A percentile compares a stretch with the other conserved stretches of the same genome.
Conservation (phyloP, 768 basidiomycete genomes). For the Rubroboletus pulcherrimus region DNA sequence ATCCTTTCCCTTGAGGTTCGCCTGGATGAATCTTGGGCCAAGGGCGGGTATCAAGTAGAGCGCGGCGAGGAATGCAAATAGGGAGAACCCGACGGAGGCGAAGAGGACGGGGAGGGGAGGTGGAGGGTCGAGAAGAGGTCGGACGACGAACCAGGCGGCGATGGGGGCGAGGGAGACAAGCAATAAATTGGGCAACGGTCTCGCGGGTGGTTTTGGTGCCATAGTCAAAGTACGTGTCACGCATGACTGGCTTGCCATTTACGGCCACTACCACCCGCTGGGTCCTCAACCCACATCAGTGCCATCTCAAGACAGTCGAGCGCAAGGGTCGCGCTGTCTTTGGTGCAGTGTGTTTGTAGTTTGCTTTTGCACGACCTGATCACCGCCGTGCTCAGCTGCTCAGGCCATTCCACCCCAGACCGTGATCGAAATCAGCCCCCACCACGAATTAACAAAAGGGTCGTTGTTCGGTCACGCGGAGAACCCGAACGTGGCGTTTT, state of each 20-base stretch:
- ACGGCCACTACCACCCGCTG: slow-evolving; percentile 6
- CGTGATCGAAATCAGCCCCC: slow-evolving; percentile 77
- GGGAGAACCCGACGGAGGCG: slow-evolving; percentile 76
- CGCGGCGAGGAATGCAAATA: slow-evolving; percentile 77
- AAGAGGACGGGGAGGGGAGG: slow-evolving; percentile 73
- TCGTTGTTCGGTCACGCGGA: slow-evolving; percentile 80
- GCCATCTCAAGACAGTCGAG: slow-evolving; percentile 40
- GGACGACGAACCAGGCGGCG: slow-evolving; percentile 67
- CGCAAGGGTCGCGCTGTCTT: slow-evolving; percentile 63
- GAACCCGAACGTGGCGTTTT: slow-evolving; percentile 66
- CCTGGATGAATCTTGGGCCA: slow-evolving; percentile 73
- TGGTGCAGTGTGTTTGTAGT: slow-evolving; percentile 37
- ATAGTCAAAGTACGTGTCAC: slow-evolving; percentile 1
- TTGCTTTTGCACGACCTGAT: neutral
- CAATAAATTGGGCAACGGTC: slow-evolving; percentile 50
- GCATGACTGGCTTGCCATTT: slow-evolving; percentile 11
- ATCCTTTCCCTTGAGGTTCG: slow-evolving; percentile 82
- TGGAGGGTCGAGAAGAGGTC: slow-evolving; percentile 66
- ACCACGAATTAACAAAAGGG: slow-evolving; percentile 42
- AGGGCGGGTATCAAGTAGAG: slow-evolving; percentile 80
- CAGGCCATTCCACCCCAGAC: slow-evolving; percentile 46
- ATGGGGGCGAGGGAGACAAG: slow-evolving; percentile 62
- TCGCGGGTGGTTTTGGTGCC: slow-evolving; percentile 33
- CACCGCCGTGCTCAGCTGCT: slow-evolving; percentile 31
- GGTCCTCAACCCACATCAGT: slow-evolving; percentile 45